These are phyloP conservation scores for Bjerkandera adusta DNA, from an alignment of 1,284 basidiomycete species.

Conservation along the genomic window DNA sequence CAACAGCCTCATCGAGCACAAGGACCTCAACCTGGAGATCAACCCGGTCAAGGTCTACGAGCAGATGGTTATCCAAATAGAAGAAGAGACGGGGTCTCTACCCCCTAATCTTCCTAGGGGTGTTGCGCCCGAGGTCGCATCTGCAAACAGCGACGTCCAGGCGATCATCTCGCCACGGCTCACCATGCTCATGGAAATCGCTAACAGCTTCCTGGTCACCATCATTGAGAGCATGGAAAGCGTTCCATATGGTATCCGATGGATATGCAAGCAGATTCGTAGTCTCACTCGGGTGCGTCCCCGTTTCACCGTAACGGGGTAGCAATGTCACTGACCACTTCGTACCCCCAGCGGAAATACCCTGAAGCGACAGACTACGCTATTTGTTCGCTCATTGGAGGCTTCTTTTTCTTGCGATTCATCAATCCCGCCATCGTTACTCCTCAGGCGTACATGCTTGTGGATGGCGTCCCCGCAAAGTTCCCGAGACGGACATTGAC, in stretches of 20 bases:
- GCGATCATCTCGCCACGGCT: conserved; percentile 95
- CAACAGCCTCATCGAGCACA: conserved; percentile 97
- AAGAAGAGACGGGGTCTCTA: conserved; percentile 91
- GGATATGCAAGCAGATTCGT: conserved; percentile 99
- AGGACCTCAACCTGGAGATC: conserved; percentile 97
- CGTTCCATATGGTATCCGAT: conserved; percentile 97
- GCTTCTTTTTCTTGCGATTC: conserved; percentile 99
- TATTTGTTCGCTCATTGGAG: conserved; percentile 97
- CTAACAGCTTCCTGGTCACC: conserved; percentile 95
- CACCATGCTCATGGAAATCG: conserved; percentile 99
- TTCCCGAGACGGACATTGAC: conserved; percentile 96
- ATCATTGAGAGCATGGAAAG: conserved; percentile 98
- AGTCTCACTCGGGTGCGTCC: conserved; percentile 84
- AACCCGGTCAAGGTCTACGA: conserved; percentile 99
- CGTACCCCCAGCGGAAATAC: conserved; percentile 80
- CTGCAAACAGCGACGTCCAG: conserved; percentile 92
- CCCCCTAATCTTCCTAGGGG: conserved; percentile 90
- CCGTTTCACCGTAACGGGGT: no score
- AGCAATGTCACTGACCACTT: background rate
- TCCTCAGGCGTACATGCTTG: conserved; percentile 99
- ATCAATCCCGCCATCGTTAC: conserved; percentile 99
- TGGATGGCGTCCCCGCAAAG: conserved; percentile 95
- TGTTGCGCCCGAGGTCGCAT: conserved; percentile 91
- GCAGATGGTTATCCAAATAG: conserved; percentile 98
- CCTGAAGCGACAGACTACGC: conserved; percentile 97